phyloP scores from a whole-genome alignment of 2,329 filamentous ascomycete species.

The Phaeophleospora eucalypticola region DNA sequence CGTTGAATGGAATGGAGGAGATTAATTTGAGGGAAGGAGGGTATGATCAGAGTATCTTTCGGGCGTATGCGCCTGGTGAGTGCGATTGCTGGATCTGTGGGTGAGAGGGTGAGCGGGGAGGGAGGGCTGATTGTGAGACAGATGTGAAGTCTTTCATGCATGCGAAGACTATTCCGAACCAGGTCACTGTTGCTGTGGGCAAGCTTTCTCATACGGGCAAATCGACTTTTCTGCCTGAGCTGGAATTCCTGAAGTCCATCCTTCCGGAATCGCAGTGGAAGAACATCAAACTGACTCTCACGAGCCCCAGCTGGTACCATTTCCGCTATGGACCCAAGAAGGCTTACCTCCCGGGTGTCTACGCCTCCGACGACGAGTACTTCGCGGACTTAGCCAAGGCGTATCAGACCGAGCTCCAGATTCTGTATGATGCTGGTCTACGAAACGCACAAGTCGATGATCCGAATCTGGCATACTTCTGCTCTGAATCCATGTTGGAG shows the following conservation, averaged over 20 bases:
- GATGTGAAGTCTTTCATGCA: constrained; percentile 61
- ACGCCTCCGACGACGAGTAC: constrained; percentile 45
- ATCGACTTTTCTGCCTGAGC: constrained; percentile 55
- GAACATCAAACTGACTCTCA: constrained; percentile 51
- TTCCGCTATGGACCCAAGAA: constrained; percentile 56
- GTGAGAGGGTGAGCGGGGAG: not conserved
- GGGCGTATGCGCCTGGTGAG: constrained; percentile 57
- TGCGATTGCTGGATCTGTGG: constrained; percentile 5
- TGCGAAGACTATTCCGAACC: constrained; percentile 52
- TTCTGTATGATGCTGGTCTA: constrained; percentile 43
- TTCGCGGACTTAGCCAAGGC: constrained; percentile 46
- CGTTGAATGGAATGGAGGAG: constrained; percentile 44
- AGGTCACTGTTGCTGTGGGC: constrained; percentile 53
- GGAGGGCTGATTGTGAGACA: too few relatives aligned
- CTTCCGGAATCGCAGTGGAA: constrained; percentile 59
- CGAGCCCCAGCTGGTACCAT: constrained; percentile 52
- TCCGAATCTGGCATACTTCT: constrained; percentile 58
- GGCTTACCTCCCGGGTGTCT: constrained; percentile 44
- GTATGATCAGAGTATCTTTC: constrained; percentile 49
- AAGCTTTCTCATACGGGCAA: constrained; percentile 56
- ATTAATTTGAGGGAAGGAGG: constrained; percentile 38
- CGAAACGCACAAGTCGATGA: constrained; percentile 49
- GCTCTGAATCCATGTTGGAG: constrained; percentile 65
- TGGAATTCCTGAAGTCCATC: constrained; percentile 56
- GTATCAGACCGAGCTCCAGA: constrained; percentile 45